Conservation (phyloP, 1,284 basidiomycete species). For the Papiliotrema laurentii region DNA sequence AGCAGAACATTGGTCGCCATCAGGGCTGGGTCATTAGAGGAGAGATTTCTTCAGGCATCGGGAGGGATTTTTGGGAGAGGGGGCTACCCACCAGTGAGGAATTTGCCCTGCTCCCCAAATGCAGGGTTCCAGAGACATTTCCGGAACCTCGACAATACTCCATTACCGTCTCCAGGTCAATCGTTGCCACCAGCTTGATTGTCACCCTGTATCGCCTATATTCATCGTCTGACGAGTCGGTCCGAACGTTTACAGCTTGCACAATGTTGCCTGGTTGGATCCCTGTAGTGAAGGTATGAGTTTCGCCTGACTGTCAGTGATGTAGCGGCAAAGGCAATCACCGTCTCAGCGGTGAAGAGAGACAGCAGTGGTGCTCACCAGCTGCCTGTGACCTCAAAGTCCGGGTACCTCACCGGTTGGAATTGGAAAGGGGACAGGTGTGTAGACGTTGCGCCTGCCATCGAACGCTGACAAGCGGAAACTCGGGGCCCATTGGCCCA, state of each 20-base stretch:
- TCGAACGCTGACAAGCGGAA: slow-evolving; percentile 35
- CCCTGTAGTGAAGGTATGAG: slow-evolving; percentile 25
- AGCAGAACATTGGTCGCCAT: slow-evolving; percentile 41
- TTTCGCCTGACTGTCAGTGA: slow-evolving; percentile 31
- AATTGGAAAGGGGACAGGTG: slow-evolving; percentile 26
- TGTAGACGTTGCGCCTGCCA: slow-evolving; percentile 40
- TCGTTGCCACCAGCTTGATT: slow-evolving; percentile 29
- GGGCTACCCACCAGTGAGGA: background rate
- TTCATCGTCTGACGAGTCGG: slow-evolving; percentile 28
- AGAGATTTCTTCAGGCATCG: slow-evolving; percentile 32
- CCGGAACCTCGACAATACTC: slow-evolving; percentile 37
- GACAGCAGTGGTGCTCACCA: too few species aligned
- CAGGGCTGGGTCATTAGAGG: slow-evolving; percentile 20
- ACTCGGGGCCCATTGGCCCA: background rate
- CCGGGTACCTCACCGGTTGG: slow-evolving; percentile 12
- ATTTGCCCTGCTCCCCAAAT: slow-evolving; percentile 10
- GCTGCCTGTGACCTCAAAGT: background rate
- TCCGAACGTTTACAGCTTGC: slow-evolving; percentile 11
- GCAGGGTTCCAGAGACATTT: slow-evolving; percentile 23
- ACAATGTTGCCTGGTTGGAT: slow-evolving; percentile 31
- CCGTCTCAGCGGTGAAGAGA: too few species aligned
- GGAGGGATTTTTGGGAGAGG: slow-evolving; percentile 7
- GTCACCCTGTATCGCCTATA: slow-evolving; percentile 40
- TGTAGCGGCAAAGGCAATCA: slow-evolving; percentile 8
- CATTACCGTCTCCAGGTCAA: slow-evolving; percentile 39